phyloP scores from a whole-genome alignment of 2,329 filamentous ascomycete species.

The Nemania sp. region DNA sequence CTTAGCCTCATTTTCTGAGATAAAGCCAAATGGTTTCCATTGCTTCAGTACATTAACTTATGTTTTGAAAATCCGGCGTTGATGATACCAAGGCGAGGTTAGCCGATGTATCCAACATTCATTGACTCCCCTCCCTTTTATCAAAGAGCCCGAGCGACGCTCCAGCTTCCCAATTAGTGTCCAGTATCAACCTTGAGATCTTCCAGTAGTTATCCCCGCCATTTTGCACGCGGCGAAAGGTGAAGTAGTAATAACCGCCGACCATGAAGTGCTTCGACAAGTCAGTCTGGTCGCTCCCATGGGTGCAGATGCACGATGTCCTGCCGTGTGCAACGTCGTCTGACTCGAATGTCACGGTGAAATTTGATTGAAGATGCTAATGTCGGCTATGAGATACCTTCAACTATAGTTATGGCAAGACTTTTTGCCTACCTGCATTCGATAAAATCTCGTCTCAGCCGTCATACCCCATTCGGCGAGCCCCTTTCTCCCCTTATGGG shows the following conservation, averaged over 20 bases:
- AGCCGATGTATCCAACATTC: not conserved
- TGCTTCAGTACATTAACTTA: too few species aligned
- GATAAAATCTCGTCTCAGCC: slow-evolving; percentile 13
- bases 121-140: slow-evolving; percentile 11
- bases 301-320: slow-evolving; percentile 11
- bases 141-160: slow-evolving; percentile 13
- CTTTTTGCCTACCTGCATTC: slow-evolving; percentile 11
- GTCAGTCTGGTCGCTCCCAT: slow-evolving; percentile 13
- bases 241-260: slow-evolving; percentile 16
- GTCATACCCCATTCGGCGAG: slow-evolving; percentile 14
- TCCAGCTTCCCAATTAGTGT: slow-evolving; percentile 12
- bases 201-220: slow-evolving; percentile 1
- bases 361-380: slow-evolving; percentile 18
- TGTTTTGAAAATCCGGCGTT: too few species aligned
- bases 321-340: slow-evolving; percentile 6
- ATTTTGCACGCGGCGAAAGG: slow-evolving; percentile 6
- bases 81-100: not conserved
- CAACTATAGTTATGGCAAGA: not conserved
- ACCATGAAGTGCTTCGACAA: slow-evolving; percentile 19
- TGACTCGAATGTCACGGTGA: slow-evolving; percentile 10
- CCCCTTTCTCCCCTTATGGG: slow-evolving; percentile 12
- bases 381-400: not conserved
- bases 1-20: too few species aligned
- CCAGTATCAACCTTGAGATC: slow-evolving; percentile 14
- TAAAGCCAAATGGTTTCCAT: too few species aligned